Evolutionary conservation across 2,329 filamentous ascomycete species (phyloP).

Genomic region (Penicillium sp.): DNA sequence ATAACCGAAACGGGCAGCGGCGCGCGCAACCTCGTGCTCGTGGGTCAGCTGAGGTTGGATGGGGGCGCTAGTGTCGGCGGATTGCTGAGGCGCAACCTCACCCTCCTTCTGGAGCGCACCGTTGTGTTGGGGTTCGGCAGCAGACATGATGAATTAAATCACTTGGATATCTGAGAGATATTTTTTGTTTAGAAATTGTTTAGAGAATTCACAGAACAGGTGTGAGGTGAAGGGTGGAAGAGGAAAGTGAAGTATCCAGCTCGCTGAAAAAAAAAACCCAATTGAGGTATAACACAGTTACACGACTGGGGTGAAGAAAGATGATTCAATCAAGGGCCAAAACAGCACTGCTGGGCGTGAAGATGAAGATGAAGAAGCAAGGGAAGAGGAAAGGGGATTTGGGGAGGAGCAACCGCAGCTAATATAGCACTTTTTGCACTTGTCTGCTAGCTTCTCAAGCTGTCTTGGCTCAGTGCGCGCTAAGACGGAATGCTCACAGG

Average conservation of each 20-base stretch:
- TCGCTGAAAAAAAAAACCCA: constrained; percentile 24
- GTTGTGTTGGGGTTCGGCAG: constrained; percentile 23
- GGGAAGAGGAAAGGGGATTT: constrained; percentile 2
- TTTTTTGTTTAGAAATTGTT: constrained; percentile 9
- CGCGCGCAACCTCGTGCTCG: constrained; percentile 45
- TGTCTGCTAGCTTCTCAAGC: not conserved
- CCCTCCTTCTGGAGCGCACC: constrained; percentile 33
- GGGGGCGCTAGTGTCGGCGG: constrained; percentile 9
- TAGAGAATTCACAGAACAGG: not conserved
- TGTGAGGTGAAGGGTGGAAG: not conserved
- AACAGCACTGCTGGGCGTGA: constrained; percentile 31
- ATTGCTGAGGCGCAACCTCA: constrained; percentile 2
- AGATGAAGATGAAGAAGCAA: constrained; percentile 15
- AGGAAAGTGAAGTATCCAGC: constrained; percentile 20
- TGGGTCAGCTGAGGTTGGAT: constrained; percentile 42
- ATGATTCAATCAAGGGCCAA: constrained; percentile 19
- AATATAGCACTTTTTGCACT: constrained; percentile 17
- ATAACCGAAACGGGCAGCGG: constrained; percentile 50
- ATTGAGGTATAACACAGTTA: constrained; percentile 24
- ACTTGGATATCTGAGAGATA: not conserved
- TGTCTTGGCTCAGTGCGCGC: not conserved
- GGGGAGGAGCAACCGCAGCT: constrained; percentile 16
- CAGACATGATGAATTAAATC: constrained; percentile 27
- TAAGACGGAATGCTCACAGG: not conserved
- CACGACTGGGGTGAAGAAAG: constrained; percentile 12